Conservation (phyloP, 2,329 filamentous ascomycete species). For the Fusarium sulawesiense region DNA sequence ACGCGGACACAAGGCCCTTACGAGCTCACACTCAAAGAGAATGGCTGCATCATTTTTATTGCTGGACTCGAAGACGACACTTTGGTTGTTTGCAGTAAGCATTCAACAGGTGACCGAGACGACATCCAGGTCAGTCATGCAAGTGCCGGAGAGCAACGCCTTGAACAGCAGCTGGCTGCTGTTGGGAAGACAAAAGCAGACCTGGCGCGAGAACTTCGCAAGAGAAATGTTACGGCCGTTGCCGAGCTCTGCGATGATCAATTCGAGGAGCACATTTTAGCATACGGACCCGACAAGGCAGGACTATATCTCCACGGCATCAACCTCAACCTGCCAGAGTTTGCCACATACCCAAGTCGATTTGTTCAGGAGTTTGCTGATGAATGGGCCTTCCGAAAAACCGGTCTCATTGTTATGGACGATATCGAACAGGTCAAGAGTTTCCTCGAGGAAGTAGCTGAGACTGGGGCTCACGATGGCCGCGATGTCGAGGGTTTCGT, state of each 20-base stretch:
- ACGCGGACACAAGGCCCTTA: conserved; percentile 85
- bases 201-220: conserved; percentile 78
- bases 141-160: conserved; percentile 81
- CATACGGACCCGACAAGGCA: conserved; percentile 83
- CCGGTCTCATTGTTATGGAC: conserved; percentile 81
- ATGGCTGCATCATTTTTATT: conserved; percentile 99
- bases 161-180: conserved; percentile 80
- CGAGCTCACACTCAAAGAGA: conserved; percentile 96
- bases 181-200: conserved; percentile 84
- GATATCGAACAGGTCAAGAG: conserved; percentile 77
- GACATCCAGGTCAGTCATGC: conserved; percentile 85
- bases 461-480: conserved; percentile 89
- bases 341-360: conserved; percentile 84
- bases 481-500: conserved; percentile 98
- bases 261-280: conserved; percentile 97
- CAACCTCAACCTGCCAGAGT: conserved; percentile 94
- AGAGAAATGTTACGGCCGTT: conserved; percentile 91
- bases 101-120: conserved; percentile 85
- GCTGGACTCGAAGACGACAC: conserved; percentile 90
- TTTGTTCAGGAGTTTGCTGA: conserved; percentile 92
- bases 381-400: conserved; percentile 93
- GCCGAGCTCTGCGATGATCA: conserved; percentile 95
- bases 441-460: conserved; percentile 86
- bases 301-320: conserved; percentile 96
- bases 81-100: conserved; percentile 97